phyloP scores from a whole-genome alignment of 129 eudicot species.

The Erigeron canadensis region DNA sequence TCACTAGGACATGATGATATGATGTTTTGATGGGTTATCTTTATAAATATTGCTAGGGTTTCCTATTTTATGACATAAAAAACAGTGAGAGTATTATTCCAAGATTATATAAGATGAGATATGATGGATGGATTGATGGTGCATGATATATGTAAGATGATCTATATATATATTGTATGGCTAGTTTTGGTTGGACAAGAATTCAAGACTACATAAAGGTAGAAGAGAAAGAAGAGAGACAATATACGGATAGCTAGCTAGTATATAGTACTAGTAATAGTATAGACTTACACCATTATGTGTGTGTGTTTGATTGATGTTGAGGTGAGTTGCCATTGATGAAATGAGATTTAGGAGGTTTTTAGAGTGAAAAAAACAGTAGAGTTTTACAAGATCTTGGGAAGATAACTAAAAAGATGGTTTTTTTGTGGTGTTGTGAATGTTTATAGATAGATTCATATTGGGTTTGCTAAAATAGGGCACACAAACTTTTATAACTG shows the following conservation, averaged over 20 bases:
- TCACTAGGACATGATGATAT: slow-evolving; percentile 6
- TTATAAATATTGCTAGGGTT: slow-evolving; percentile 33
- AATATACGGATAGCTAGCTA: neutral
- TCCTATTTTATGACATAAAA: slow-evolving; percentile 31
- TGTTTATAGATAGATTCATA: slow-evolving; percentile 25
- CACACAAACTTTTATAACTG: slow-evolving; percentile 35
- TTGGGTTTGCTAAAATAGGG: slow-evolving; percentile 34
- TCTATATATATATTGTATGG: slow-evolving; percentile 15
- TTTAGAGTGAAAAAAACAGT: slow-evolving; percentile 34
- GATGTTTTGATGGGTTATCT: neutral
- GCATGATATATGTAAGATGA: slow-evolving; percentile 12
- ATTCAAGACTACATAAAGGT: neutral
- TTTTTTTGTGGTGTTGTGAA: slow-evolving; percentile 24
- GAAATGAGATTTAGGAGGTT: slow-evolving; percentile 27
- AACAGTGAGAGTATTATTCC: slow-evolving; percentile 15
- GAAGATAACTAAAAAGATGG: slow-evolving; percentile 30
- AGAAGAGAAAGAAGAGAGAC: neutral
- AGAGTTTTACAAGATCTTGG: slow-evolving; percentile 24
- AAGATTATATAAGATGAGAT: neutral
- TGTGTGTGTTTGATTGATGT: slow-evolving; percentile 25
- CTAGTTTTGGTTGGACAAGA: slow-evolving; percentile 7
- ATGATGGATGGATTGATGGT: neutral
- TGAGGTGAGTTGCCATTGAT: slow-evolving; percentile 33
- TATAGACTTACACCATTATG: too few species aligned
- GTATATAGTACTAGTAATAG: neutral